These are phyloP conservation scores for Scedosporium aurantiacum DNA, from an alignment of 2,329 filamentous ascomycete species.

Conservation along the genomic window DNA sequence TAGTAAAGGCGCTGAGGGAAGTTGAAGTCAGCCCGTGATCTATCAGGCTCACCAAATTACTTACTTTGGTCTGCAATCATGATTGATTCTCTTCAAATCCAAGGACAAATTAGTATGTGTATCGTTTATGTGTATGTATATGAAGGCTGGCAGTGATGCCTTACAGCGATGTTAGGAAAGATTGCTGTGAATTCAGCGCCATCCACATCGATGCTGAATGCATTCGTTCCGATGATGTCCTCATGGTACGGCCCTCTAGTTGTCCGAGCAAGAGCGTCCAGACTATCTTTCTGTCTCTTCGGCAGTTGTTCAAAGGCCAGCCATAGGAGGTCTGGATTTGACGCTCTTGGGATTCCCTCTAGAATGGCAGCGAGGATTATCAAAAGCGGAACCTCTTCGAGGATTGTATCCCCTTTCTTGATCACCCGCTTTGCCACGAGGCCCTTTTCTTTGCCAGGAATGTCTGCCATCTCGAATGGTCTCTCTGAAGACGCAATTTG, in stretches of 20 bases:
- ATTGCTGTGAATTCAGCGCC: slow-evolving; percentile 13
- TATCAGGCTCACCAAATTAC: not conserved
- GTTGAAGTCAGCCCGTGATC: not conserved
- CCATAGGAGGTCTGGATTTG: slow-evolving; percentile 14
- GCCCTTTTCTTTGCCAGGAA: slow-evolving; percentile 22
- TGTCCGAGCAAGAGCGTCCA: slow-evolving; percentile 17
- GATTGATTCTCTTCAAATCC: slow-evolving; percentile 11
- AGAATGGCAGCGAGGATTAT: slow-evolving; percentile 14
- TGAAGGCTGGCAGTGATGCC: not conserved
- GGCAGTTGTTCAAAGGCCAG: slow-evolving; percentile 17
- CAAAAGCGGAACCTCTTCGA: slow-evolving; percentile 20
- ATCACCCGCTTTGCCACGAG: slow-evolving; percentile 22
- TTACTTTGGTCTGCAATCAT: slow-evolving; percentile 19
- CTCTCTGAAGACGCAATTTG: not conserved
- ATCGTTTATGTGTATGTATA: not conserved
- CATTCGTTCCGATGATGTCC: slow-evolving; percentile 24
- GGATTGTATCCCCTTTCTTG: slow-evolving; percentile 20
- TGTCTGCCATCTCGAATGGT: slow-evolving; percentile 17
- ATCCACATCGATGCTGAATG: slow-evolving; percentile 18
- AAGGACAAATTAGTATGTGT: not conserved
- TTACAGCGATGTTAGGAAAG: slow-evolving; percentile 15
- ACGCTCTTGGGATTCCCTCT: not conserved
- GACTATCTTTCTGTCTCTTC: slow-evolving; percentile 13
- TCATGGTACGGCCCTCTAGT: slow-evolving; percentile 16
- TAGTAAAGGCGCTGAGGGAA: slow-evolving; percentile 16